Percentiles rank a stretch among this genome's conserved stretches.
Conservation (phyloP, 2,329 filamentous ascomycete genomes). For the Blastomyces emzantsi region DNA sequence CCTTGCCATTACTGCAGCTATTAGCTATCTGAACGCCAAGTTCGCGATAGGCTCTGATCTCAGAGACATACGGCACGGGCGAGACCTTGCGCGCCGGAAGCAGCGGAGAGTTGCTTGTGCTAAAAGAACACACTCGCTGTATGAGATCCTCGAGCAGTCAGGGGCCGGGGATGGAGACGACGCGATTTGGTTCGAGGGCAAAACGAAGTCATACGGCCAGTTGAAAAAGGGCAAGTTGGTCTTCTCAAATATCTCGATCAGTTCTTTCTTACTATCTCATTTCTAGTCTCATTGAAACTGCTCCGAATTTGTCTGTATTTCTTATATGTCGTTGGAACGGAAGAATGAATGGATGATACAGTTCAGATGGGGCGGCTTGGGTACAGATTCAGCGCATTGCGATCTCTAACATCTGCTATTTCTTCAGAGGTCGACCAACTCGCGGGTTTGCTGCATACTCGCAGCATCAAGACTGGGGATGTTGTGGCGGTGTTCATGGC, state of each 20-base stretch:
- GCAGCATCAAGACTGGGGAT: slow-evolving; percentile 33
- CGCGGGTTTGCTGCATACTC: slow-evolving; percentile 34
- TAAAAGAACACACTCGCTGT: slow-evolving; percentile 34
- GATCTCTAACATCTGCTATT: slow-evolving; percentile 3
- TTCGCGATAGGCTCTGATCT: slow-evolving; percentile 36
- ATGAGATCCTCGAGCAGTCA: slow-evolving; percentile 35
- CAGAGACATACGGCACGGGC: slow-evolving; percentile 27
- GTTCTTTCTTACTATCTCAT: slow-evolving; percentile 11
- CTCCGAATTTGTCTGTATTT: neutral
- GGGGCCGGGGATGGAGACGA: slow-evolving; percentile 32
- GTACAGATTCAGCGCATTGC: neutral
- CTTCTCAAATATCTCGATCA: neutral
- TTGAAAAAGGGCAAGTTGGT: slow-evolving; percentile 33
- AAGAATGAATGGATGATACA: neutral
- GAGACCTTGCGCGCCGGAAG: slow-evolving; percentile 28
- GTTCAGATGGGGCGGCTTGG: neutral
- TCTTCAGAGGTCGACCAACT: slow-evolving; percentile 36
- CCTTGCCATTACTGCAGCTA: slow-evolving; percentile 5
- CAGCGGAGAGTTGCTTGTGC: slow-evolving; percentile 29
- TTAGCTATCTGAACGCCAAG: slow-evolving; percentile 36
- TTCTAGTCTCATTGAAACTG: too few species aligned
- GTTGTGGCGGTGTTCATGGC: slow-evolving; percentile 41
- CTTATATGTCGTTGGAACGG: neutral
- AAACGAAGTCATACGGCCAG: slow-evolving; percentile 40
- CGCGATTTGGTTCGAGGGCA: slow-evolving; percentile 43